Percentiles rank a stretch among this genome's conserved stretches.
These are phyloP conservation scores for Hirsutella rhossiliensis DNA, from an alignment of 2,329 filamentous ascomycete genomes.

Conservation along the genomic window DNA sequence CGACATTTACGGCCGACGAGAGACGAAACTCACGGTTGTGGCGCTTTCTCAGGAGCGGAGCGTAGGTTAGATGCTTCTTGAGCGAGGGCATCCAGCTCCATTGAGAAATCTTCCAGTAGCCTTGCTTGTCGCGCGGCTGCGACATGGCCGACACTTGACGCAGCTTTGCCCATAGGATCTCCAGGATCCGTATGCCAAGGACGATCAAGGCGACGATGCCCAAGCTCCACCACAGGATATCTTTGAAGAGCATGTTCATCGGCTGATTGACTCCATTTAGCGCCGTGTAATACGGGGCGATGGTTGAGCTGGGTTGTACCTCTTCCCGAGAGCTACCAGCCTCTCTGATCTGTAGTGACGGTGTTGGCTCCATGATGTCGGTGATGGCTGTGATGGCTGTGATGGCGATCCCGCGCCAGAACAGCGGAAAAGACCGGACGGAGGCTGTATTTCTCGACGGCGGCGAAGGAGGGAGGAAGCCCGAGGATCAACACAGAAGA, in stretches of 20 bases:
- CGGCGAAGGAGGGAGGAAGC: not conserved
- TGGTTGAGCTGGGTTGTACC: conserved; percentile 30
- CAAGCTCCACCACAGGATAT: conserved; percentile 48
- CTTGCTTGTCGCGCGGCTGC: conserved; percentile 35
- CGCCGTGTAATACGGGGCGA: conserved; percentile 41
- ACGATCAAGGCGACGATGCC: conserved; percentile 43
- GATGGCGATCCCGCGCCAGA: conserved; percentile 9
- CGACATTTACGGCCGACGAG: conserved; percentile 45
- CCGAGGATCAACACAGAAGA: too few species aligned
- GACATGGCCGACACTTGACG: conserved; percentile 50
- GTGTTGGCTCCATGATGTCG: conserved; percentile 21
- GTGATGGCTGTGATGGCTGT: not conserved
- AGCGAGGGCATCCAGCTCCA: conserved; percentile 48
- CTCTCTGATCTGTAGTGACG: conserved; percentile 18
- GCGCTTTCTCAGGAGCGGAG: conserved; percentile 51
- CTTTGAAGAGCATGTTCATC: conserved; percentile 43
- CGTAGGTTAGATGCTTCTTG: conserved; percentile 49
- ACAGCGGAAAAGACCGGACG: not conserved
- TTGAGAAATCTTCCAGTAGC: conserved; percentile 46
- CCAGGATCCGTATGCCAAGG: conserved; percentile 38
- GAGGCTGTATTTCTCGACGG: not conserved
- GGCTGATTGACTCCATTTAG: conserved; percentile 50
- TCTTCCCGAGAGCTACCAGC: conserved; percentile 13
- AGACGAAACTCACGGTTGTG: conserved; percentile 56
- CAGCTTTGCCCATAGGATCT: conserved; percentile 42